Evolutionary conservation across 768 basidiomycete genomes (phyloP), one percentile per base, ranked within the genome.

Genomic region (Russula sp.): DNA sequence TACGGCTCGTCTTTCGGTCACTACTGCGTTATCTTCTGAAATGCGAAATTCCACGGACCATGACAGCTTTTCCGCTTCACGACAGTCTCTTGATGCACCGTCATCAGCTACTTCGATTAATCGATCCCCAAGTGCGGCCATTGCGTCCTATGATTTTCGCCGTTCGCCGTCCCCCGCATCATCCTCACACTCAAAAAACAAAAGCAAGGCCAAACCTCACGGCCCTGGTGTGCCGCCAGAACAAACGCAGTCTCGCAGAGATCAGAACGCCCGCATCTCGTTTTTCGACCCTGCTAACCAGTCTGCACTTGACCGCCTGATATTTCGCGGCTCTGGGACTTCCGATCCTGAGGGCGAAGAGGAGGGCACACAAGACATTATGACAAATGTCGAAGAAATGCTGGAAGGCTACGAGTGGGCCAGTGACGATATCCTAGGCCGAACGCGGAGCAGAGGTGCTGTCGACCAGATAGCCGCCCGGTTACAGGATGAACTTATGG

Each of bases 361-460:
- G 56, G 90, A 91, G 67, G 84, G 81, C 59, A 80, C 83, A 11
- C 87, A 91, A 65, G 90, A 87, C 9, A 92, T 91, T 4, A 80
- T 99, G 75, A 77, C 87, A 6, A 97, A 85, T 72, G 93, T 99
- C 2, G 97, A 99, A 71, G 97, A 99, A 72, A 95, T 99, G 93
- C 79, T 99, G 29, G 97, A 99, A 69, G 95, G 97, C 0, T 97
- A 97, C 69, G 97, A 98, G 72, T 98, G 94, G 94, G 87, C 91
- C 5, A 87, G 85, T 63, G 89, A 88, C 58, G 86, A 87, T 70
- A 77, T 87, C n/a, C 77, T 88, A 47, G 83, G 81, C 14, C 76
- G 84, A 66, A 85, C 82, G 69, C 80, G 82, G 56, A 78, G 79
- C 18, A 79, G 81, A 68, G 87, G 87, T 11, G 85, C 90, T 8